Base-by-base conservation (phyloP, 768 basidiomycete genomes). In the Cystobasidium tubakii region DNA sequence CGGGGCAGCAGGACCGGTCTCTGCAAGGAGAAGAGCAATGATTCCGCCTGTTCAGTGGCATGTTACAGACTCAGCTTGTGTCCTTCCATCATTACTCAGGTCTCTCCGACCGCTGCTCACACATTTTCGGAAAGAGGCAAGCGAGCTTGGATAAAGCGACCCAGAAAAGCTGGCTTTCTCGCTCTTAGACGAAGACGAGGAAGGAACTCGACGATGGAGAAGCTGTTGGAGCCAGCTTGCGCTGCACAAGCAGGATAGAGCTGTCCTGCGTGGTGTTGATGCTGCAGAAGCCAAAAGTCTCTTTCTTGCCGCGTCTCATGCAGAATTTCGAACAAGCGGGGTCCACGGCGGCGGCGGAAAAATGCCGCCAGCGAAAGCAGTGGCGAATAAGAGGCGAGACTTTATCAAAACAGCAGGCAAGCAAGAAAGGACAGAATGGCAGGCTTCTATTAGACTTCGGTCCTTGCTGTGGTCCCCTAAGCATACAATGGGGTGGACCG, bases 11-110 rank as follows among this genome's bases (percentile, higher is more conserved):
- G 75, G 33, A 21, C 60, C 73, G 25, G 23, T 46, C 29, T 74
- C 73, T 6, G 66, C 78, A 33, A 79, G 74, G 23, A 80, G 75
- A 60, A 80, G 75, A 1, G 75, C 79, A 46, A 79, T 73, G 23
- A 80, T 74, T 19, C 79, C 79, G 60, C 79, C 79, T 79, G 71
- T 50, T 19, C 6, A 27, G 7, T 19, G 1, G 33, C 73, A 29
- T 39, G 15, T 43, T 19, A 29, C 36, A 46, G 43, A 43, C 3
- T 15, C 27, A 21, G 36, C 64, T 42, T 34, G 9, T 21, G 34
- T 27, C 9, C 25, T 29, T 39, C n/a, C n/a, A n/a, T n/a, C n/a
- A n/a, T n/a, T n/a, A n/a, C n/a, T n/a, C n/a, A n/a, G n/a, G n/a
- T n/a, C n/a, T n/a, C n/a, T n/a, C n/a, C 60, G 23, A 42, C 60